Conservation (phyloP, 768 basidiomycete species). For the Tulasnella sp. region DNA sequence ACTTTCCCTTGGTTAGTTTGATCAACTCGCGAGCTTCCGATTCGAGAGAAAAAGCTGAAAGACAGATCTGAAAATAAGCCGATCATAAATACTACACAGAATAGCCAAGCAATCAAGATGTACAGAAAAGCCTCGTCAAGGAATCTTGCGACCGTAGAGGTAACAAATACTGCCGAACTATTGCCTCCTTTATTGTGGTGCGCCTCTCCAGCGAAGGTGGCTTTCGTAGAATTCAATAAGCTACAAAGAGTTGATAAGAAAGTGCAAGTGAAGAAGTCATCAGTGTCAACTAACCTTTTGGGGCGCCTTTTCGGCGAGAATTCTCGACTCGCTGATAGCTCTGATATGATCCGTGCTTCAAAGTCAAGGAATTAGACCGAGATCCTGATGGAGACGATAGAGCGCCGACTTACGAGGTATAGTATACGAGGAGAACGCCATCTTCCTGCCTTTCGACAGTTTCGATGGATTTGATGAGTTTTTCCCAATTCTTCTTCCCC, state of each 20-base stretch:
- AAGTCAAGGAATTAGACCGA: background rate
- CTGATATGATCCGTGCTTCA: background rate
- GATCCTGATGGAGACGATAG: background rate
- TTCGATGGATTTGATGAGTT: slow-evolving; percentile 3
- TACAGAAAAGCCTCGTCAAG: background rate
- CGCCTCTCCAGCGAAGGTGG: slow-evolving; percentile 14
- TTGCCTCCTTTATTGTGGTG: background rate
- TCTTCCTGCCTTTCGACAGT: slow-evolving; percentile 1
- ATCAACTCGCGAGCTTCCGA: background rate
- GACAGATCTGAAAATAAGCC: background rate
- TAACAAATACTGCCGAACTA: no score
- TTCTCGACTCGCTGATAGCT: background rate
- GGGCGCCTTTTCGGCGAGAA: background rate
- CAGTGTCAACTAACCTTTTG: background rate
- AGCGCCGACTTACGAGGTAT: background rate
- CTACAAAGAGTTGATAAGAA: background rate
- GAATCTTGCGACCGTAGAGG: background rate
- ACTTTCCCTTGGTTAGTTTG: background rate
- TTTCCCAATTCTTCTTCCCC: slow-evolving; percentile 2
- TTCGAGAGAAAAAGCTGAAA: background rate
- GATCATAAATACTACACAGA: background rate
- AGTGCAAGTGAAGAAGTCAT: background rate
- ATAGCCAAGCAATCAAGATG: background rate
- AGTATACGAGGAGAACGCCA: slow-evolving; percentile 3
- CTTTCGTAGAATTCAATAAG: slow-evolving; percentile 15